phyloP scores from a whole-genome alignment of 78 protist genomes.

The Cavenderia fasciculata region DNA sequence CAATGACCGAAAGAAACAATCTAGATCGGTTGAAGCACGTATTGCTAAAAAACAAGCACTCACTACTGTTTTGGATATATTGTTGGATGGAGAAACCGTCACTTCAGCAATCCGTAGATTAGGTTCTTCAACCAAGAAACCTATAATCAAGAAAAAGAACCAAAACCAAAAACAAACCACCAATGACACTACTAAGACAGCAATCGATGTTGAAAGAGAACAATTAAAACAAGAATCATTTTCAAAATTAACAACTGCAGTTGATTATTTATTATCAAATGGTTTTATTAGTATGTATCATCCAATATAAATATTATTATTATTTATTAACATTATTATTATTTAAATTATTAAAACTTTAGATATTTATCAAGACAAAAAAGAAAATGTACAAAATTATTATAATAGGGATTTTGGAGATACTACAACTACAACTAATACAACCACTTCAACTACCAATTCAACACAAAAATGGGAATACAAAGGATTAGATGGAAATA shows the following conservation, averaged over 20 bases:
- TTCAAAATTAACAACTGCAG: conserved; percentile 17
- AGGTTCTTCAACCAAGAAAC: background rate
- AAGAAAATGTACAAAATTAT: conserved; percentile 1
- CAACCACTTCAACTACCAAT: background rate
- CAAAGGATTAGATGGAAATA: conserved; percentile 8
- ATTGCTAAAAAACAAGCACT: background rate
- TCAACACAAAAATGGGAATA: conserved; percentile 7
- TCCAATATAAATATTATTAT: background rate
- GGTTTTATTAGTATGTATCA: conserved; percentile 36
- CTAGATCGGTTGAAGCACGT: background rate
- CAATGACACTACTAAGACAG: background rate
- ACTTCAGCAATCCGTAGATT: conserved; percentile 16
- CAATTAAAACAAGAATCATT: background rate
- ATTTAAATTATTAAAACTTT: background rate
- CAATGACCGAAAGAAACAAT: background rate
- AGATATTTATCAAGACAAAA: conserved; percentile 58
- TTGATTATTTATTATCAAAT: conserved; percentile 32
- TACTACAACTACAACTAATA: background rate
- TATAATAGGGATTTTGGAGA: background rate
- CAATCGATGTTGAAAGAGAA: background rate
- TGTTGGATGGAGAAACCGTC: conserved; percentile 26
- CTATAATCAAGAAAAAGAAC: conserved; percentile 32
- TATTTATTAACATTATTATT: background rate
- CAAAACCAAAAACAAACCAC: background rate
- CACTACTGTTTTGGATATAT: background rate